These are phyloP conservation scores for Geranium incanum DNA, from an alignment of 441 rosid genomes.

Conservation along the genomic window DNA sequence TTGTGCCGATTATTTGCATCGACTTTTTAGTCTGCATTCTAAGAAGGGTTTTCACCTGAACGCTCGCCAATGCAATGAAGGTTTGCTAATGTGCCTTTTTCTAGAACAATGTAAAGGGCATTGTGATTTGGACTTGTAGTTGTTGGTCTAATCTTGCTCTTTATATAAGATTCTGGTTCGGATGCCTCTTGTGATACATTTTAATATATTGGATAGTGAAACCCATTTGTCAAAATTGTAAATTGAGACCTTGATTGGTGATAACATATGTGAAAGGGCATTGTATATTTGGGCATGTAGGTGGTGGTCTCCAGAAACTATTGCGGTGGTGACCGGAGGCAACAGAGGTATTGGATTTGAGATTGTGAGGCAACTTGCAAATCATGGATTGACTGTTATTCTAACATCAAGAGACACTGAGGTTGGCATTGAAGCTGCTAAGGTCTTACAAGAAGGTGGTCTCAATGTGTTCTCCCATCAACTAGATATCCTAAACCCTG, in stretches of 20 bases:
- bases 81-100: too few species aligned
- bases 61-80: too few species aligned
- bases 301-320: constrained; percentile 83
- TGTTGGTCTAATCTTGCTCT: too few species aligned
- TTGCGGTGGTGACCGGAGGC: constrained; percentile 85
- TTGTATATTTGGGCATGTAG: constrained; percentile 23
- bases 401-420: constrained; percentile 61
- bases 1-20: too few species aligned
- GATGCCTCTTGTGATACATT: too few species aligned
- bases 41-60: too few species aligned
- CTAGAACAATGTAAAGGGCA: too few species aligned
- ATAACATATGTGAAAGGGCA: too few species aligned
- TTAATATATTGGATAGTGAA: neutral
- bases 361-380: constrained; percentile 70
- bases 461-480: constrained; percentile 59
- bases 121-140: too few species aligned
- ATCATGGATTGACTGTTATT: constrained; percentile 68
- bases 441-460: constrained; percentile 57
- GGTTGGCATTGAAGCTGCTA: constrained; percentile 56
- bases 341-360: constrained; percentile 87
- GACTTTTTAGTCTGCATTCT: too few species aligned
- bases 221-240: constrained; percentile 10
- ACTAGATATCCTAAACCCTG: constrained; percentile 50
- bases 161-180: too few species aligned
- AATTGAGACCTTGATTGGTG: neutral